A percentile compares a stretch with the other conserved stretches of the same genome.
phyloP scores from a whole-genome alignment of 1,139 yeast genomes.

The Suhomyces atakaporum region DNA sequence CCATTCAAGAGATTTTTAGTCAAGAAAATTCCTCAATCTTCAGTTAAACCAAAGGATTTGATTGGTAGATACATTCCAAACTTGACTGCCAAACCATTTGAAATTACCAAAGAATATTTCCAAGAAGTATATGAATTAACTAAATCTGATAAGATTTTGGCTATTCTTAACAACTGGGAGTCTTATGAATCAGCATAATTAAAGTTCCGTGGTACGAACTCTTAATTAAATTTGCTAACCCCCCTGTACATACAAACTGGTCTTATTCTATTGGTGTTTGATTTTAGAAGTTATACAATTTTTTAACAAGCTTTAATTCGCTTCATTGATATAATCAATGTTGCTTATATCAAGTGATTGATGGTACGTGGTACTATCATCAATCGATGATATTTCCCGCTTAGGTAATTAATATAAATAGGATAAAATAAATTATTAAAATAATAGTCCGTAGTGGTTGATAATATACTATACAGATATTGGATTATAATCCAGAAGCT shows the following conservation, averaged over 20 bases:
- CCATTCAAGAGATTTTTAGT: conserved; percentile 97
- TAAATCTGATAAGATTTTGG: conserved; percentile 85
- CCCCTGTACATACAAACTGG: conserved; percentile 6
- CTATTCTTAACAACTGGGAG: conserved; percentile 94
- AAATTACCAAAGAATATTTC: conserved; percentile 93
- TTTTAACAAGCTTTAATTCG: conserved; percentile 7
- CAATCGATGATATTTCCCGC: background rate
- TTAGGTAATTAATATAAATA: conserved; percentile 3
- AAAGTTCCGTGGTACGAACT: conserved; percentile 15
- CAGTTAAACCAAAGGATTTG: conserved; percentile 91
- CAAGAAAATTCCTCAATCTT: conserved; percentile 93
- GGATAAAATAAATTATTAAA: conserved; percentile 3
- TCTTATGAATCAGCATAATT: conserved; percentile 57
- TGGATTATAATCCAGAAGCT: conserved; percentile 22
- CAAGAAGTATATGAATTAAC: conserved; percentile 93
- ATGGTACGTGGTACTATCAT: conserved; percentile 17
- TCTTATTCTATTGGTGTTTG: conserved; percentile 1
- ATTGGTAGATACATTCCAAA: conserved; percentile 96
- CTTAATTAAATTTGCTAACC: background rate
- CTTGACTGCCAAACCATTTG: conserved; percentile 96
- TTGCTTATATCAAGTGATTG: background rate
- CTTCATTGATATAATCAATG: conserved; percentile 2
- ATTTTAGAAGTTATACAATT: conserved; percentile 3
- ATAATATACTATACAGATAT: conserved; percentile 1
- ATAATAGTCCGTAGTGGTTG: conserved; percentile 1